phyloP scores from a whole-genome alignment of 2,329 filamentous ascomycete genomes.

The Penicillium sp. region DNA sequence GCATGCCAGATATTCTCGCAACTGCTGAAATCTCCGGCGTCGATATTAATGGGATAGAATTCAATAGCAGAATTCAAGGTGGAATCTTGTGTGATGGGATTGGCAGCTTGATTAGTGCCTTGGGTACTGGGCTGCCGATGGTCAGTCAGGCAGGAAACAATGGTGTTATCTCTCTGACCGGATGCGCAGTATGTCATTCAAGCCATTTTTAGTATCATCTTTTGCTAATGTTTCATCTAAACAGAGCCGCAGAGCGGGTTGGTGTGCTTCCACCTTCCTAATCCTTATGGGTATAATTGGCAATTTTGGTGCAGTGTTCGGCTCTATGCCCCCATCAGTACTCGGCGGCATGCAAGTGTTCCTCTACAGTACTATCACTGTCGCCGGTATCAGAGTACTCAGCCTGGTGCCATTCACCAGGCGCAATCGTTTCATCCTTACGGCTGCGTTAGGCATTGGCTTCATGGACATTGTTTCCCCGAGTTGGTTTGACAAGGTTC shows the following conservation, averaged over 20 bases:
- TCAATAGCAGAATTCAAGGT: constrained; percentile 66
- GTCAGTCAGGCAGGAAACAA: constrained; percentile 82
- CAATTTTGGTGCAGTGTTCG: constrained; percentile 78
- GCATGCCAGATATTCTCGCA: constrained; percentile 70
- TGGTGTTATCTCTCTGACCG: constrained; percentile 77
- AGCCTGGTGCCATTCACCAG: constrained; percentile 70
- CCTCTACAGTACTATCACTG: constrained; percentile 72
- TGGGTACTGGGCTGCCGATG: constrained; percentile 79
- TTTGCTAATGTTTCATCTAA: background rate
- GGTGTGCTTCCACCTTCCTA: constrained; percentile 74
- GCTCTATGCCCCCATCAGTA: constrained; percentile 68
- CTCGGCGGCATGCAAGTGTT: constrained; percentile 77
- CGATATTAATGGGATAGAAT: constrained; percentile 61
- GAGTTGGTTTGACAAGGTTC: constrained; percentile 68
- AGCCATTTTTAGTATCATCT: background rate
- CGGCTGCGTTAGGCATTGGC: constrained; percentile 70
- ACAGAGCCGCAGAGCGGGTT: constrained; percentile 72
- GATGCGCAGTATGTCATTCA: constrained; percentile 58
- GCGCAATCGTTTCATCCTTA: constrained; percentile 78
- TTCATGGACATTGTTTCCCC: constrained; percentile 68
- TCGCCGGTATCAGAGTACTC: constrained; percentile 76
- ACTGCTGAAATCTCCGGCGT: constrained; percentile 63
- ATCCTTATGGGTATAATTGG: constrained; percentile 78
- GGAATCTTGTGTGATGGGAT: constrained; percentile 72
- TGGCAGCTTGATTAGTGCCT: constrained; percentile 70